A percentile compares a stretch with the other conserved stretches of the same genome.
Conservation (phyloP, 1,284 basidiomycete genomes). For the Ustilago nuda region DNA sequence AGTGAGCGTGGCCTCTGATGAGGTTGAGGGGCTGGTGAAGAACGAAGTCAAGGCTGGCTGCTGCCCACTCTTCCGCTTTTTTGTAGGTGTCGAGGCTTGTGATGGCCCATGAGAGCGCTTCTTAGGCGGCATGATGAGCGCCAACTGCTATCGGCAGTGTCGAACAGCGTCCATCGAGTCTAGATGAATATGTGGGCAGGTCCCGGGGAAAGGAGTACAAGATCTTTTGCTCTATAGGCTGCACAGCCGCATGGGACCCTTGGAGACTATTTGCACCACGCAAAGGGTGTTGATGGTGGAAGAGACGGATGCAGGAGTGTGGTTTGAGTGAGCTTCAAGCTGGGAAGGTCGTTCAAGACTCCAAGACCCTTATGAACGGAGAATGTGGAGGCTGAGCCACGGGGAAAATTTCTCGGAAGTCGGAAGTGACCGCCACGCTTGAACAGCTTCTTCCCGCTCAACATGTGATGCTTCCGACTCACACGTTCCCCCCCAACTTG, state of each 20-base stretch:
- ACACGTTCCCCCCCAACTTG: background rate
- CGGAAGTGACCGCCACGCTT: conserved; percentile 6
- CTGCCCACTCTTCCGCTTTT: conserved; percentile 32
- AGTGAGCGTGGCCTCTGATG: conserved; percentile 10
- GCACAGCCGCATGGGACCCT: too few species aligned
- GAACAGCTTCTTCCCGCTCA: background rate
- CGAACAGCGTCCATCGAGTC: background rate
- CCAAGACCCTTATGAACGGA: conserved; percentile 3
- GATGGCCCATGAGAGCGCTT: conserved; percentile 29
- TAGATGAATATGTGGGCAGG: too few species aligned
- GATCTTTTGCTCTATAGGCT: too few species aligned
- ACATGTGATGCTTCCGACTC: background rate
- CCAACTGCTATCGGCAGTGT: background rate
- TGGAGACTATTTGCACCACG: background rate
- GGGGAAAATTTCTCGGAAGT: conserved; percentile 15
- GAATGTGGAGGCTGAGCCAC: conserved; percentile 39
- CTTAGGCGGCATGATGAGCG: conserved; percentile 28
- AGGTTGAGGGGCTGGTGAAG: conserved; percentile 41
- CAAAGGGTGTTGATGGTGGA: background rate
- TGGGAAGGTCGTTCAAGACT: background rate
- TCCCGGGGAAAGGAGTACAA: background rate
- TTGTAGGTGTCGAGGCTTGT: conserved; percentile 36
- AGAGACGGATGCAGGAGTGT: background rate
- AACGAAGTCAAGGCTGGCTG: conserved; percentile 48
- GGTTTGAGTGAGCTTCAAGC: background rate